These are phyloP conservation scores for Trichoderma oligosporum DNA, from an alignment of 2,329 filamentous ascomycete species.

Conservation along the genomic window DNA sequence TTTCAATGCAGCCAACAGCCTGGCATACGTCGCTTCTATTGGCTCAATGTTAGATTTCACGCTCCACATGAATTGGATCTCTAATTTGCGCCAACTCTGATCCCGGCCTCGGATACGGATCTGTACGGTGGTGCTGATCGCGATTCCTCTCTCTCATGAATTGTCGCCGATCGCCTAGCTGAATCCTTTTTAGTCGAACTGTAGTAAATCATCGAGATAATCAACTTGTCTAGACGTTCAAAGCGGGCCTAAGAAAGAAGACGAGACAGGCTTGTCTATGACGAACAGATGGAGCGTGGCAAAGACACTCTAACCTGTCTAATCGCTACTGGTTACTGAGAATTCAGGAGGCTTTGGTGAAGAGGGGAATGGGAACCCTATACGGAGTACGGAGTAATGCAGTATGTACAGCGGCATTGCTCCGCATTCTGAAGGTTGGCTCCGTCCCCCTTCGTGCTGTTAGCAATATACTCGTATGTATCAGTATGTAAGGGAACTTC, in stretches of 20 bases:
- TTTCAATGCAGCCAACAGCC: not conserved
- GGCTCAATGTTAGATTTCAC: not conserved
- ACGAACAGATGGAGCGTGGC: not conserved
- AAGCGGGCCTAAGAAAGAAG: not conserved
- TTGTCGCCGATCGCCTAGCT: not conserved
- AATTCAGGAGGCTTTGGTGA: too few species aligned
- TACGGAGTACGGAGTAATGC: too few species aligned
- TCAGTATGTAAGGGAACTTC: not conserved
- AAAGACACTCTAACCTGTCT: not conserved
- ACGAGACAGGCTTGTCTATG: not conserved
- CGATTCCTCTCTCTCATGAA: not conserved
- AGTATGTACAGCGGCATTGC: too few species aligned
- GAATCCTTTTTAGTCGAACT: not conserved
- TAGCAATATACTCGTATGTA: too few species aligned
- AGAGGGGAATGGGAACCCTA: too few species aligned
- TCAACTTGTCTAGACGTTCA: not conserved
- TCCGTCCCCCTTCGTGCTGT: too few species aligned
- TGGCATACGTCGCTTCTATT: not conserved
- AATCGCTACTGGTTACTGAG: too few species aligned
- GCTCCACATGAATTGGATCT: slow-evolving; percentile 9
- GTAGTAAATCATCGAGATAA: not conserved
- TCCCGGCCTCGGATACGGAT: not conserved
- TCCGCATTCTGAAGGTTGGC: not conserved
- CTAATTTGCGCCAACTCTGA: not conserved
- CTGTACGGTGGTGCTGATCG: slow-evolving; percentile 13